A percentile compares a stretch with the other conserved stretches of the same genome.
Evolutionary conservation across 805 yeast species (phyloP).

Genomic region (Aciculoconidium aculeatum): DNA sequence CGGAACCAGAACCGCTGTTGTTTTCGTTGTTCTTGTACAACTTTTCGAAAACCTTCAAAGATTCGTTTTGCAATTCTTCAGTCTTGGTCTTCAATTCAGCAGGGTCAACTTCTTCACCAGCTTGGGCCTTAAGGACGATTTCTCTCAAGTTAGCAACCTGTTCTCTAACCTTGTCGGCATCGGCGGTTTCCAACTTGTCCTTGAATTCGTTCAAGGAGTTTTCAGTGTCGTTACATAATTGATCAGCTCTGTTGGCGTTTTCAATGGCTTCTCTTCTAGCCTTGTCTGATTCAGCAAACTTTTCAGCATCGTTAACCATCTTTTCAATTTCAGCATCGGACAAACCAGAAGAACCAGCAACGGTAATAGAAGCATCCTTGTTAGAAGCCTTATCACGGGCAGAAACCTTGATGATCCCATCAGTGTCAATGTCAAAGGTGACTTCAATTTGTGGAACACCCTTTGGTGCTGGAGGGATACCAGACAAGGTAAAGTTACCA

Average conservation of each 20-base stretch:
- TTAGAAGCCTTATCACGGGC: constrained; percentile 91
- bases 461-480: constrained; percentile 94
- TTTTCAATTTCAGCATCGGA: constrained; percentile 85
- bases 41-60: constrained; percentile 74
- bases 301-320: constrained; percentile 88
- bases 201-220: constrained; percentile 43
- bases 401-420: constrained; percentile 93
- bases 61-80: constrained; percentile 68
- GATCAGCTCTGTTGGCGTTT: constrained; percentile 79
- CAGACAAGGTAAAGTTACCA: constrained; percentile 93
- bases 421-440: constrained; percentile 94
- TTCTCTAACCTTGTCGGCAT: constrained; percentile 44
- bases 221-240: constrained; percentile 54
- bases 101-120: constrained; percentile 57
- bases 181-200: constrained; percentile 41
- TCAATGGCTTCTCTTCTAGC: constrained; percentile 81
- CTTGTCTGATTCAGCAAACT: constrained; percentile 81
- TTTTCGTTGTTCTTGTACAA: constrained; percentile 29
- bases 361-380: constrained; percentile 92
- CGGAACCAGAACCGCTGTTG: constrained; percentile 16
- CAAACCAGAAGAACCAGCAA: constrained; percentile 92
- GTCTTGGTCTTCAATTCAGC: constrained; percentile 65
- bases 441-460: constrained; percentile 94
- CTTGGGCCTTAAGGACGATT: constrained; percentile 57
- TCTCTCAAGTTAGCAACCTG: constrained; percentile 58